Evolutionary conservation across 139 green algal species (phyloP), one percentile per base, ranked within the genome.

Genomic region (Coelastrella sp.): DNA sequence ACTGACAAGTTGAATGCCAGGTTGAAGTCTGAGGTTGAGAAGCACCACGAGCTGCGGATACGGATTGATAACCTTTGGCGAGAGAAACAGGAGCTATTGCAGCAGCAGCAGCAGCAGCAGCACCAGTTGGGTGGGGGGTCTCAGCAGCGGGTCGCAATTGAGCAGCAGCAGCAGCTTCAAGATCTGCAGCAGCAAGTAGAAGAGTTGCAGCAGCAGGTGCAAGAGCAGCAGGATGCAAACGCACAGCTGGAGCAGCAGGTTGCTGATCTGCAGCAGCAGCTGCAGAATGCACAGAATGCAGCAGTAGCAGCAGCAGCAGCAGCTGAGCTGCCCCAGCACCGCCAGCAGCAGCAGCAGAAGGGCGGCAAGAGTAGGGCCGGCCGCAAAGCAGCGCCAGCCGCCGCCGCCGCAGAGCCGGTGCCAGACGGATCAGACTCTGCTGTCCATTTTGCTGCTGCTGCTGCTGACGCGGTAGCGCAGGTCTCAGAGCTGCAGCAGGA

Each of bases 161-260:
- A 76, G 68, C 68, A 32, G 16, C 7, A 22, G 68, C 68, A 76
- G 60, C 47, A 89, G 83, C 68, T 80, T n/a, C 66, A 89, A 66
- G 23, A 80, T 47, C n/a, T 79, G 82, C 23, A 88, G 61, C 64
- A 88, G 82, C 61, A 88, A 22, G 22, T 79, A n/a, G 20, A 88
- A 16, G 13, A 88, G 14, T 23, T 80, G 68, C 66, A 89, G 66
- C 83, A 80, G 83, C 61, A 79, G 68, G 19, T 58, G 19, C 47
- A 32, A 14, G 23, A 80, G 54, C 17, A 73, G 16, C 47, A 56
- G 32, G 68, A 4, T 10, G 54, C 64, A 10, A 20, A 80, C 4
- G 61, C 3, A 22, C 68, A 76, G 68, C 68, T 32, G 5, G 14
- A 86, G 80, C 8, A 79, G 68, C 16, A 89, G 68, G 47, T 71